Evolutionary conservation across 2,329 filamentous ascomycete genomes (phyloP).

Genomic region (Penicillium sp.): DNA sequence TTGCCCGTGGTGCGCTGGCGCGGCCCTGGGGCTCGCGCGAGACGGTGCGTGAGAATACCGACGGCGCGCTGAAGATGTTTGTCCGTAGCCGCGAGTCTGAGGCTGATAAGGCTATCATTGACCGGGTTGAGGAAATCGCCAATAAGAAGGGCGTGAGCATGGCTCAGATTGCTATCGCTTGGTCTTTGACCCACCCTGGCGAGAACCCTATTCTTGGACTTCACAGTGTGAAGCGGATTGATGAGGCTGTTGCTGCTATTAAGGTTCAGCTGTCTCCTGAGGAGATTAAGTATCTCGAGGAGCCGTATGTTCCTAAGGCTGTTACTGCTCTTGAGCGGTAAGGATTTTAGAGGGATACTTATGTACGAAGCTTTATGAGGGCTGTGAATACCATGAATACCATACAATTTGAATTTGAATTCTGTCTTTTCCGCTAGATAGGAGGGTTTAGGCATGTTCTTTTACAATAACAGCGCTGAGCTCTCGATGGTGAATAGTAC

Average conservation of each 20-base stretch:
- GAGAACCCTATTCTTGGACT: conserved; percentile 63
- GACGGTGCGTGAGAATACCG: conserved; percentile 47
- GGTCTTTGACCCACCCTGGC: conserved; percentile 56
- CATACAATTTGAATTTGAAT: background rate
- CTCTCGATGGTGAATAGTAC: background rate
- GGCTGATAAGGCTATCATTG: conserved; percentile 54
- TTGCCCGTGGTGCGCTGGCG: conserved; percentile 48
- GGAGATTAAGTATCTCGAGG: conserved; percentile 63
- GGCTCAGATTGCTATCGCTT: conserved; percentile 64
- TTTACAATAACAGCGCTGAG: background rate
- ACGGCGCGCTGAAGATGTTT: conserved; percentile 44
- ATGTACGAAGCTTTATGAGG: background rate
- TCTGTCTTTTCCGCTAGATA: background rate
- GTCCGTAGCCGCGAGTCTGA: conserved; percentile 47
- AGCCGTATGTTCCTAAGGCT: conserved; percentile 58
- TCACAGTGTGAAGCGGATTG: conserved; percentile 58
- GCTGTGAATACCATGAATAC: background rate
- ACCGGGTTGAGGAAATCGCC: conserved; percentile 59
- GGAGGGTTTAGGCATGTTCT: background rate
- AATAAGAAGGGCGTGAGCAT: conserved; percentile 60
- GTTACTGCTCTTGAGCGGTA: conserved; percentile 30
- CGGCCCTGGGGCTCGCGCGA: conserved; percentile 47
- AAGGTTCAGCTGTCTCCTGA: conserved; percentile 55
- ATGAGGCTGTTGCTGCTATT: conserved; percentile 56
- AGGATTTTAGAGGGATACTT: background rate